Conservation (phyloP, 2,329 filamentous ascomycete genomes). For the Penicillium janthinellum region DNA sequence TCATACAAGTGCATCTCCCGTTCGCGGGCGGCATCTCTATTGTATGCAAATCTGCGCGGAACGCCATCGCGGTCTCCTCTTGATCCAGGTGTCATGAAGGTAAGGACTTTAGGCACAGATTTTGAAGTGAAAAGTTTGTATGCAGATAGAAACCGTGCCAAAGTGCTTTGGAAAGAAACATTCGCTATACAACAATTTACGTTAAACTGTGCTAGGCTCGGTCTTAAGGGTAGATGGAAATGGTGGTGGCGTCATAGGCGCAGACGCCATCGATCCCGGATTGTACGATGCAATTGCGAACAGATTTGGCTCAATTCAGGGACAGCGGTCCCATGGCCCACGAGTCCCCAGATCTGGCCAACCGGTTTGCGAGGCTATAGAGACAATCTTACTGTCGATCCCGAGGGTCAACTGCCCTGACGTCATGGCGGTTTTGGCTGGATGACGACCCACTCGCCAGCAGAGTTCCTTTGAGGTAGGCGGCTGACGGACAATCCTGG, state of each 20-base stretch:
- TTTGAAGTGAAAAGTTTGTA: too few species aligned
- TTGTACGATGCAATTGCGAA: neutral
- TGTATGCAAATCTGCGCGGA: constrained; percentile 25
- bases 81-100: neutral
- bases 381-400: neutral
- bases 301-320: neutral
- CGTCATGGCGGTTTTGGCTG: neutral
- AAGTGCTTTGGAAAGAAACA: too few species aligned
- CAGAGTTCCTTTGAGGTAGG: neutral
- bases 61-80: constrained; percentile 6
- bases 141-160: neutral
- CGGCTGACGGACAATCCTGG: neutral
- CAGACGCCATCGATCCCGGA: neutral
- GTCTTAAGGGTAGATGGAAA: neutral
- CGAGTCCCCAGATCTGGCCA: neutral
- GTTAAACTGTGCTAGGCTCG: neutral
- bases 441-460: neutral
- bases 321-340: neutral
- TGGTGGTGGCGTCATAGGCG: constrained; percentile 3
- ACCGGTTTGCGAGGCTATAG: constrained; percentile 1
- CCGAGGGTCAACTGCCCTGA: neutral
- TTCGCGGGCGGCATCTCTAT: constrained; percentile 23
- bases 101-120: neutral
- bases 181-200: neutral
- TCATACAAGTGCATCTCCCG: constrained; percentile 25